Evolutionary conservation across 768 basidiomycete genomes (phyloP), one percentile per base, ranked within the genome.

Genomic region (Pleurotus eryngii): DNA sequence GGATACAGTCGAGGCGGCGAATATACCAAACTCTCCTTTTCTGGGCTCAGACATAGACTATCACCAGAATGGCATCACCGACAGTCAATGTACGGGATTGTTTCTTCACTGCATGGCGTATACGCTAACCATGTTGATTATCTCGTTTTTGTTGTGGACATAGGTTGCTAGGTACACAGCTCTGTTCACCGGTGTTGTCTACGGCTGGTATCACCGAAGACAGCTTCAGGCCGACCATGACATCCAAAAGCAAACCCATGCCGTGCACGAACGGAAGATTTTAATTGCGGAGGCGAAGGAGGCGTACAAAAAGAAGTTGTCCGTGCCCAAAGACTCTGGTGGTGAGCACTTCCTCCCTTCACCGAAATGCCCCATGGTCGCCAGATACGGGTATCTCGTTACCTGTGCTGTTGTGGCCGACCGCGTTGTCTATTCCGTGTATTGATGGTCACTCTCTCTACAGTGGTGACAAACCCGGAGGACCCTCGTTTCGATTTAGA

Each of bases 121-220:
- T n/a, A 54, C 24, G 7, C 37, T 54, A 27, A 22, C n/a, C 49
- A 17, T 30, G 12, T 35, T 37, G 37, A 5, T 18, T 54, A 17
- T 20, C 42, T 35, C 11, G 30, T 11, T 35, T 35, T 35, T 35
- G 30, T 2, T 9, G 8, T 11, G 30, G 30, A 67, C 35, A 14
- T 71, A 95, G 96, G 96, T 96, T 72, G 89, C 89, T 67, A 91
- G 96, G 68, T 98, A 96, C 74, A 87, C 93, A 17, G 94, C 95
- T 50, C 84, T 99, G 64, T 74, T 88, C 62, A 80, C 85, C 43
- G 96, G 96, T 68, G 82, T 96, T 63, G 73, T 86, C 69, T 98
- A 98, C 72, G 96, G 96, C 69, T 87, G 95, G 71, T 85, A 85
- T 67, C 95, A 98, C 79, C 89, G 90, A 68, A 85, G 90, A 67